Base-by-base conservation (phyloP, 495 filamentous ascomycete species). In the Umbilicaria muhlenbergii region DNA sequence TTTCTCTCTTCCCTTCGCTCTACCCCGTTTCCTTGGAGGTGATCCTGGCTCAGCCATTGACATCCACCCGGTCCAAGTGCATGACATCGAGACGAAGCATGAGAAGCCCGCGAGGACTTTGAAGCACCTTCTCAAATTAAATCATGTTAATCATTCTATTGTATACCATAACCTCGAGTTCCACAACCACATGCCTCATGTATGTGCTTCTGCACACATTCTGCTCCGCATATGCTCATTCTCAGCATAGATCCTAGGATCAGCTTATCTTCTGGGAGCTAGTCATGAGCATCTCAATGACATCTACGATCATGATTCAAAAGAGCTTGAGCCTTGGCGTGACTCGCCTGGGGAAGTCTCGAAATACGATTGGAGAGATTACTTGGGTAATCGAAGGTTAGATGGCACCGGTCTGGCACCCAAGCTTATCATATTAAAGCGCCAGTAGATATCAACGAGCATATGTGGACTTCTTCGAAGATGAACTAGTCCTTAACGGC, bases 111-210 rank as follows among this genome's bases (percentile, higher is more conserved):
- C 82, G 11, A 64, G 89, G 46, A 84, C 84, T 4, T 69, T 99
- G 42, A 94, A 91, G 58, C 86, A 96, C 58, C 68, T 96, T 12
- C 55, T 99, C 32, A 79, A 78, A 51, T 75, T 88, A 19, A 96
- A 99, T 59, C 92, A 99, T 66, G 77, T 79, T 32, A 93, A 92
- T 52, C 69, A 93, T 61, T 72, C 84, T 19, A 79, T 96, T 41
- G 56, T 95, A 42, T 94, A 81, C 55, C 69, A 91, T 54, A 53
- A 82, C 39, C 68, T 84, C 11, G 64, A 73, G 47, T 94, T 81
- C 58, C 82, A 94, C 63, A 98, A 95, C 54, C 87, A 96, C 61
- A 63, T 78, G 40, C 74, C 84, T 24, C 89, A 96, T 66, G 78
- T 88, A 54, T 34, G 74, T 61, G 33, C 21, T 16, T 18, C 38